Conservation (phyloP, 176 grass and related monocot genomes). For the Lolium rigidum region DNA sequence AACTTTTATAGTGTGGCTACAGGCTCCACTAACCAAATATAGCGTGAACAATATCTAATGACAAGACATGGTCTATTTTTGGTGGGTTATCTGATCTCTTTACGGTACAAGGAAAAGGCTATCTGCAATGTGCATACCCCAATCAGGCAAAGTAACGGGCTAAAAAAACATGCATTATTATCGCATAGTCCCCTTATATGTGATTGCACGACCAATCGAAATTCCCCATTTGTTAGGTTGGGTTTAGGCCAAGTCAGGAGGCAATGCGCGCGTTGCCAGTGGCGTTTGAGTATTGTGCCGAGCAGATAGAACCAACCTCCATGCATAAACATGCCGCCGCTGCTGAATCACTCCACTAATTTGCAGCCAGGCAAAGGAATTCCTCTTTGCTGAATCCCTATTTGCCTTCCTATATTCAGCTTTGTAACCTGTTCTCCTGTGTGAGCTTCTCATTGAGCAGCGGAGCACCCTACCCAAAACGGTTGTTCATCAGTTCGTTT, state of each 20-base stretch:
- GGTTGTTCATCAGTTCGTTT: background rate
- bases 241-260: conserved; percentile 43
- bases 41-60: background rate
- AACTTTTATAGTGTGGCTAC: background rate
- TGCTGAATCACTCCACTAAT: conserved; percentile 15
- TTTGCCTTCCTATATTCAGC: conserved; percentile 4
- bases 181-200: background rate
- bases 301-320: conserved; percentile 7
- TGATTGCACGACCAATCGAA: conserved; percentile 17
- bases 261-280: conserved; percentile 37
- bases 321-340: background rate
- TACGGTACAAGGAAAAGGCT: background rate
- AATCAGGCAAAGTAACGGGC: conserved; percentile 10
- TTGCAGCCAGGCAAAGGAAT: conserved; percentile 1
- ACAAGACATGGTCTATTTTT: background rate
- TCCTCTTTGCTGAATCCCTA: conserved; percentile 20
- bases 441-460: conserved; percentile 12
- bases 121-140: background rate
- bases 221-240: conserved; percentile 16
- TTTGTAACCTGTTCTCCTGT: background rate
- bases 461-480: conserved; percentile 24
- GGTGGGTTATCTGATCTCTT: background rate
- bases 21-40: conserved; percentile 1
- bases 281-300: conserved; percentile 28
- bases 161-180: background rate